Percentiles rank a stretch among this genome's conserved stretches.
These are phyloP conservation scores for Neurospora hispaniola DNA, from an alignment of 495 filamentous ascomycete genomes.

Conservation along the genomic window DNA sequence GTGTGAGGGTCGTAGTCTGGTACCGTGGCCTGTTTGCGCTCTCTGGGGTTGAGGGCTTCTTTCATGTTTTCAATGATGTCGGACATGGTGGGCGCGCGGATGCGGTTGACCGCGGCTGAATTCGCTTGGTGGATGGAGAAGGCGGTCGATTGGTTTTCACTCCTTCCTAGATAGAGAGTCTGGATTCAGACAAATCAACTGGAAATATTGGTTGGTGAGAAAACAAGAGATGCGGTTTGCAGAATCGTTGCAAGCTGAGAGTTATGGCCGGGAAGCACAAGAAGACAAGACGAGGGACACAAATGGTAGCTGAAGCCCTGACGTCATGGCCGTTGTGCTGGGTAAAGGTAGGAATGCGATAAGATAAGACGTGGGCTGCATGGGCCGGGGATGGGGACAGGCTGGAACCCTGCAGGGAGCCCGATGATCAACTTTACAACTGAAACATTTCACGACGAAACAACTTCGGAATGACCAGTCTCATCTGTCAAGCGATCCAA, in stretches of 20 bases:
- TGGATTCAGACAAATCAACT: background rate
- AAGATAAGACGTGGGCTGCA: too few species aligned
- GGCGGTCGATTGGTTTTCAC: background rate
- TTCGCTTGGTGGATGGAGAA: background rate
- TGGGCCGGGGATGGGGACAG: too few species aligned
- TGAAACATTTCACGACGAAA: background rate
- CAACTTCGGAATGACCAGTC: background rate
- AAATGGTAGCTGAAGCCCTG: background rate
- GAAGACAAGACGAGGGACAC: background rate
- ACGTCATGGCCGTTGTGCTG: background rate
- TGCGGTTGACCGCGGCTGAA: background rate
- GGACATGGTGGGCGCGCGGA: conserved; percentile 17
- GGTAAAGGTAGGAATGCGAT: too few species aligned
- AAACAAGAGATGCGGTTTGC: background rate
- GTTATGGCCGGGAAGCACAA: background rate
- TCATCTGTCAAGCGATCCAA: background rate
- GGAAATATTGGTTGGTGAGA: background rate
- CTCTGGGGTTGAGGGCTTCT: conserved; percentile 14
- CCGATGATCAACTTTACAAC: background rate
- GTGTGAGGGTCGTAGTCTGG: conserved; percentile 14
- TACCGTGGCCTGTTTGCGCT: conserved; percentile 16
- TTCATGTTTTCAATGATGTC: conserved; percentile 19
- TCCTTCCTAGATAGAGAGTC: background rate
- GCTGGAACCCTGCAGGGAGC: background rate
- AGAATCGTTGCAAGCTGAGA: background rate